Evolutionary conservation across 345 rosid species (phyloP).

Genomic region (Capsella bursapastoris): DNA sequence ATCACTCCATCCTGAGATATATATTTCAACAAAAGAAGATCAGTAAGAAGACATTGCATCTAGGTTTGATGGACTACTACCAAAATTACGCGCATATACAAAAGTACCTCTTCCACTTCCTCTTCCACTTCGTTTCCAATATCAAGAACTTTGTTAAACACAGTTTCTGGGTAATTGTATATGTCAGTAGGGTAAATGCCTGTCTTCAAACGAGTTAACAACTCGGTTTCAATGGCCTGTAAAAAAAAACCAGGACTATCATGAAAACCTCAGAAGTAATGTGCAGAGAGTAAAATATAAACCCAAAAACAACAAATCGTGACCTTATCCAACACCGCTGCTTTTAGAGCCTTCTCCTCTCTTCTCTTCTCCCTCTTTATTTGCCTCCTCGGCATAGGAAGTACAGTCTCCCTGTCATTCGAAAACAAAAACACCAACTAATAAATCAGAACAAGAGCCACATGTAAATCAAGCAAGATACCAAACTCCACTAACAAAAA

Average conservation of each 20-base stretch:
- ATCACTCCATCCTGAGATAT: conserved; percentile 61
- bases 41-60: background rate
- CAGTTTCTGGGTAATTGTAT: conserved; percentile 59
- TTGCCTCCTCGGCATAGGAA: conserved; percentile 71
- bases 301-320: conserved; percentile 8
- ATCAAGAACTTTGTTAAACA: conserved; percentile 61
- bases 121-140: conserved; percentile 44
- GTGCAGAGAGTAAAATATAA: conserved; percentile 3
- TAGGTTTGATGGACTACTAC: background rate
- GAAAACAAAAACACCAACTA: conserved; percentile 15
- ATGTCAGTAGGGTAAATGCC: conserved; percentile 71
- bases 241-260: conserved; percentile 18
- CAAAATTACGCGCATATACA: background rate
- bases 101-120: conserved; percentile 68
- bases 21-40: background rate
- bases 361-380: conserved; percentile 74
- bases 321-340: conserved; percentile 89
- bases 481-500: background rate
- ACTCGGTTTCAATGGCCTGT: conserved; percentile 86
- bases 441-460: conserved; percentile 12
- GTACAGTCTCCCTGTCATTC: conserved; percentile 64
- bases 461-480: background rate
- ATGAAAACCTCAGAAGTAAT: conserved; percentile 12
- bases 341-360: conserved; percentile 83
- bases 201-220: conserved; percentile 73